These are phyloP conservation scores for Antrodiella citrinella DNA, from an alignment of 768 basidiomycete species.

Conservation along the genomic window DNA sequence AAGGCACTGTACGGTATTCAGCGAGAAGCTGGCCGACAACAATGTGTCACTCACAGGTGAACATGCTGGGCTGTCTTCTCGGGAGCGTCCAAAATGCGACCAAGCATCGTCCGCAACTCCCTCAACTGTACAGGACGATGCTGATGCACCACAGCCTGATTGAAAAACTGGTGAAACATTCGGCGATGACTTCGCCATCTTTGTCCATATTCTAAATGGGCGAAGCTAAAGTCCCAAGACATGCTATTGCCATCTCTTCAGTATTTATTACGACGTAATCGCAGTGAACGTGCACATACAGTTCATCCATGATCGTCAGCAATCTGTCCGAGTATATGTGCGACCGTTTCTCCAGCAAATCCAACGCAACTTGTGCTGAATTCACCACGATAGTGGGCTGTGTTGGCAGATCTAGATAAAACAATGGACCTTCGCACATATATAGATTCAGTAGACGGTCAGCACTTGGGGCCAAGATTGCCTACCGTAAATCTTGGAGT, in stretches of 20 bases:
- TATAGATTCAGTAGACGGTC: too few relatives aligned
- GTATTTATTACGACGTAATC: too few relatives aligned
- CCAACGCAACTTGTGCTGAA: conserved; percentile 11
- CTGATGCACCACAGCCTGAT: not conserved
- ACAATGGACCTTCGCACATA: not conserved
- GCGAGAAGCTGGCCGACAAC: not conserved
- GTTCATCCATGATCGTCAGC: conserved; percentile 10
- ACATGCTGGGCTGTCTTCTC: not conserved
- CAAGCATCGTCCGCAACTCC: conserved; percentile 8
- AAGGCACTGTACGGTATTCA: not conserved
- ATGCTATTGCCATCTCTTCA: not conserved
- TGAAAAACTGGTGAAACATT: conserved; percentile 7
- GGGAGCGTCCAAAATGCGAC: conserved; percentile 3
- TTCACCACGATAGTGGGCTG: not conserved
- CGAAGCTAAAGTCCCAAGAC: conserved; percentile 6
- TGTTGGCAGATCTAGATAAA: not conserved
- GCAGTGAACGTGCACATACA: not conserved
- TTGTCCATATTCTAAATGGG: conserved; percentile 5
- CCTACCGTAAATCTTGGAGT: too few relatives aligned
- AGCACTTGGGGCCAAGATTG: too few relatives aligned
- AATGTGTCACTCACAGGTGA: not conserved
- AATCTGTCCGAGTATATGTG: conserved; percentile 19
- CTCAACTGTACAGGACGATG: conserved; percentile 3
- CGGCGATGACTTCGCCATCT: conserved; percentile 3
- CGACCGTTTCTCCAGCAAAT: conserved; percentile 22